Evolutionary conservation across 345 rosid genomes (phyloP), one percentile per base, ranked within the genome.

Genomic region (Pelargonium nanum): DNA sequence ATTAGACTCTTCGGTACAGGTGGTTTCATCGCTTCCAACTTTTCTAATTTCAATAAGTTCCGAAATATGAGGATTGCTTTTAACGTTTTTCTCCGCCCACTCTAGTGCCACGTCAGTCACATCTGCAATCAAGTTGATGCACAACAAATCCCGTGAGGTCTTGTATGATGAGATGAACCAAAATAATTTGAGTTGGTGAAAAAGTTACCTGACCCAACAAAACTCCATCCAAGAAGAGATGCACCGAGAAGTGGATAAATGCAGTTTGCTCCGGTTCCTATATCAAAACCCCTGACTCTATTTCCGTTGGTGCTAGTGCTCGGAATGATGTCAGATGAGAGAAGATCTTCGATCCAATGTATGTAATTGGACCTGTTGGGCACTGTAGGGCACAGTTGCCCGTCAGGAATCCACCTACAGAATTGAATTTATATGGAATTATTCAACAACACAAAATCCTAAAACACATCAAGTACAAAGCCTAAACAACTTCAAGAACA

Each of bases 221-320:
- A 93, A 60, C 65, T 78, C 99, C 97, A 93, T 0, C 90, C 79
- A 5, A 80, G 64, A 67, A 93, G 94, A 53, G 91, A 84, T 6
- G 97, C 89, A 44, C 96, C 96, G 1, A 92, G 94, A 56, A 92
- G 96, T 20, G 97, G 97, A 66, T 93, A 93, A 60, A 89, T 89
- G 75, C 97, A 85, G 69, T 83, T 93, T 34, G 99, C 96, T 64
- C 97, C 96, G 54, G 94, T 93, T 55, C 97, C 97, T 20, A 93
- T 84, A 77, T 93, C 99, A 65, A 89, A 89, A 25, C 94, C 99
- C 65, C 75, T 93, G 9, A 83, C 85, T n/a, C 67, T 62, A 40
- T 68, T 74, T 40, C 56, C 72, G 26, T 32, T 23, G 45, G 6
- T 32, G 15, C 61, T 65, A 50, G 59, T 68, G 28, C 68, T 68